A percentile compares a stretch with the other conserved stretches of the same genome.
Conservation (phyloP, 192 early-diverging fungal genomes). For the Gaertneriomyces semiglobifer region DNA sequence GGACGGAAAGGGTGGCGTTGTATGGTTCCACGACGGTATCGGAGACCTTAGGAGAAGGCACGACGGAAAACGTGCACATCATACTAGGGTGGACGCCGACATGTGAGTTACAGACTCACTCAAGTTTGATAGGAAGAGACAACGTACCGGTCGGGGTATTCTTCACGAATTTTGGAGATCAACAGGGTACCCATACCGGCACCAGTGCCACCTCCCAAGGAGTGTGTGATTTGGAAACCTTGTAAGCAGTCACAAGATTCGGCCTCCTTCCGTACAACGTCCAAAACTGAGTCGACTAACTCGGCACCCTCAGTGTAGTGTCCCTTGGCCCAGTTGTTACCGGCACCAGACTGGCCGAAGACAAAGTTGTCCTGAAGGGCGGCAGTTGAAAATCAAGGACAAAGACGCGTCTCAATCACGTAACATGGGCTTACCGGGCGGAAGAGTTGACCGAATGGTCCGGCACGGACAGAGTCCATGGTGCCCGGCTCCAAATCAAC, state of each 20-base stretch:
- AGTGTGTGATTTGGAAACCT: constrained; percentile 98
- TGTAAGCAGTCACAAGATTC: constrained; percentile 95
- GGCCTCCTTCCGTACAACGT: constrained; percentile 94
- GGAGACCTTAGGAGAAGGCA: constrained; percentile 96
- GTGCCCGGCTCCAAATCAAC: constrained; percentile 97
- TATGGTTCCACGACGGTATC: constrained; percentile 99
- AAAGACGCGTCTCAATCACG: not conserved
- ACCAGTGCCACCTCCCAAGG: constrained; percentile 96
- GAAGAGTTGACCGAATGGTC: constrained; percentile 85
- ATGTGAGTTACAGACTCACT: not conserved
- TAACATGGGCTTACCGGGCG: constrained; percentile 66
- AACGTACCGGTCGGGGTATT: constrained; percentile 87
- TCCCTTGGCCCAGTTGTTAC: constrained; percentile 99
- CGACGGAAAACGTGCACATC: constrained; percentile 96
- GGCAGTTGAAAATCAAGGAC: not conserved
- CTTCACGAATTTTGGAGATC: constrained; percentile 96
- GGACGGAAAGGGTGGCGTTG: constrained; percentile 95
- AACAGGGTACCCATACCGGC: constrained; percentile 95
- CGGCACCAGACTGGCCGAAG: constrained; percentile 91
- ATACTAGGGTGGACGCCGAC: constrained; percentile 50
- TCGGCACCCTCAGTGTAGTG: constrained; percentile 99
- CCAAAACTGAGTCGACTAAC: constrained; percentile 91
- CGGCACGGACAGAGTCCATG: constrained; percentile 83
- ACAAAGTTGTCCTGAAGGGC: constrained; percentile 83
- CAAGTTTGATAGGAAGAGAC: not conserved